phyloP scores from a whole-genome alignment of 768 basidiomycete species.

The Mycena belliarum region DNA sequence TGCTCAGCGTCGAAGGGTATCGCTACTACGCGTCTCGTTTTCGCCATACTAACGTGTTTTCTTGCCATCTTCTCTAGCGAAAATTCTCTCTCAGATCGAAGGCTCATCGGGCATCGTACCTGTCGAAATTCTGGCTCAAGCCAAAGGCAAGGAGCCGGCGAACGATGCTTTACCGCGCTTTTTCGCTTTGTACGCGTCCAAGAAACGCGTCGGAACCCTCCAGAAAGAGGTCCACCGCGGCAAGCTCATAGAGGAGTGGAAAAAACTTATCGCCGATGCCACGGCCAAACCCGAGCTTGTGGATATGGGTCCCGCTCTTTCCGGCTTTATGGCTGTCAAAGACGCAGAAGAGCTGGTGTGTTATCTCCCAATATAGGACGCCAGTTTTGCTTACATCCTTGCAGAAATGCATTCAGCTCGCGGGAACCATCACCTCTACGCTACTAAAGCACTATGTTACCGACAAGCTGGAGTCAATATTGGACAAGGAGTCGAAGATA shows the following conservation, averaged over 20 bases:
- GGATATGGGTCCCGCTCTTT: slow-evolving; percentile 78
- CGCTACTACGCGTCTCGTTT: slow-evolving; percentile 11
- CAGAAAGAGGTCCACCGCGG: slow-evolving; percentile 84
- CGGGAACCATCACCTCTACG: slow-evolving; percentile 80
- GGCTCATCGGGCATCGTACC: slow-evolving; percentile 55
- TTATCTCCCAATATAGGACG: slow-evolving; percentile 18
- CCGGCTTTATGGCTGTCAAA: slow-evolving; percentile 81
- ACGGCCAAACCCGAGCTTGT: slow-evolving; percentile 68
- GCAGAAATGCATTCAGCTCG: slow-evolving; percentile 78
- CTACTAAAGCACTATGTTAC: slow-evolving; percentile 85
- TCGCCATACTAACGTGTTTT: neutral
- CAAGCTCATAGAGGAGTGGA: slow-evolving; percentile 89
- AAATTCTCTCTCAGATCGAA: slow-evolving; percentile 80
- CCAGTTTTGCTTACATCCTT: neutral
- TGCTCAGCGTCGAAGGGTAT: slow-evolving; percentile 89
- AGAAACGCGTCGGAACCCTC: slow-evolving; percentile 71
- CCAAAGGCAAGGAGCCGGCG: slow-evolving; percentile 76
- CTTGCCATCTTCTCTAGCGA: slow-evolving; percentile 51
- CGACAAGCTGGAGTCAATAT: slow-evolving; percentile 83
- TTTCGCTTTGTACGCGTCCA: slow-evolving; percentile 57
- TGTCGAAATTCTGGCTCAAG: slow-evolving; percentile 76
- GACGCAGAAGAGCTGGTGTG: slow-evolving; percentile 90
- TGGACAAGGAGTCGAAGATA: slow-evolving; percentile 90
- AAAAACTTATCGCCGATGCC: slow-evolving; percentile 55
- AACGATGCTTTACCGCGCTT: slow-evolving; percentile 76